A percentile compares a stretch with the other conserved stretches of the same genome.
These are phyloP conservation scores for Lyophyllum semitale DNA, from an alignment of 768 basidiomycete species.

Conservation along the genomic window DNA sequence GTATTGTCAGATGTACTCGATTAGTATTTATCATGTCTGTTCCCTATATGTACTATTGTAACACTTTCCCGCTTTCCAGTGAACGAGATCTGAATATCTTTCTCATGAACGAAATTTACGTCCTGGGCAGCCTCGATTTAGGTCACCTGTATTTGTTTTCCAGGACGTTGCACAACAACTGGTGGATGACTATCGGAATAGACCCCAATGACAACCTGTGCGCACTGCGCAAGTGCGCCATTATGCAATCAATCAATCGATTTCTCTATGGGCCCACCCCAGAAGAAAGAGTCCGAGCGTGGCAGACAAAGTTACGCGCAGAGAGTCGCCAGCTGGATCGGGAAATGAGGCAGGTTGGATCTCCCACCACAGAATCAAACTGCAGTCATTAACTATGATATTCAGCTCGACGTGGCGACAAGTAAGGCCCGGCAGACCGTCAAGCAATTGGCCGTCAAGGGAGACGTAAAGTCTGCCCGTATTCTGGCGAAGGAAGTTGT, in stretches of 20 bases:
- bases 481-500: constrained; percentile 95
- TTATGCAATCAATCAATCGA: constrained; percentile 86
- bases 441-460: constrained; percentile 88
- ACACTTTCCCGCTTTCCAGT: background rate
- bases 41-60: background rate
- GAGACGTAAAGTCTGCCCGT: constrained; percentile 89
- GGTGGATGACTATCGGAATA: background rate
- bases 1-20: background rate
- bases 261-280: constrained; percentile 96
- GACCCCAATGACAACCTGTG: too few relatives aligned
- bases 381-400: constrained; percentile 19
- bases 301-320: constrained; percentile 85
- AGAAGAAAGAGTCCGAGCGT: constrained; percentile 89
- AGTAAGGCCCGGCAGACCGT: constrained; percentile 79
- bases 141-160: background rate
- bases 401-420: constrained; percentile 79
- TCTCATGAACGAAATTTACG: too few relatives aligned
- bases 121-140: too few relatives aligned
- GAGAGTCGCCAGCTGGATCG: constrained; percentile 86
- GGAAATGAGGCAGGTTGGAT: constrained; percentile 92
- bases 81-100: too few relatives aligned
- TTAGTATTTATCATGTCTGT: background rate
- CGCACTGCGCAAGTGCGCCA: background rate
- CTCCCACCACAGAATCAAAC: constrained; percentile 13
- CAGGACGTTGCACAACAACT: background rate